phyloP scores from a whole-genome alignment of 2,329 filamentous ascomycete species.

The Venturia aucupariae region DNA sequence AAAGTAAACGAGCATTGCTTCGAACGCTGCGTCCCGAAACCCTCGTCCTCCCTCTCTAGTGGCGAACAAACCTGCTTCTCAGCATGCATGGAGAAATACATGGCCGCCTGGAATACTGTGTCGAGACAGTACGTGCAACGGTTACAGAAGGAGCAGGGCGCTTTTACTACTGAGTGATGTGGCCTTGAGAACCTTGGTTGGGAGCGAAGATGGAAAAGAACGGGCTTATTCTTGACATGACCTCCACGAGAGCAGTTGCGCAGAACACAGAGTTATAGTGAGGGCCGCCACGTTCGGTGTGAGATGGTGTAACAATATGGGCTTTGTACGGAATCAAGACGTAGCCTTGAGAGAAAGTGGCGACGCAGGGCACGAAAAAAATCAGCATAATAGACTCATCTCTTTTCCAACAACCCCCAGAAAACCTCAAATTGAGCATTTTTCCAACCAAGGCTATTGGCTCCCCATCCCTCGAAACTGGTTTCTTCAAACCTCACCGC shows the following conservation, averaged over 20 bases:
- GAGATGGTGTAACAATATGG: background rate
- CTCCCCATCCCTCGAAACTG: too few species aligned
- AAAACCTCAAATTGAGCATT: background rate
- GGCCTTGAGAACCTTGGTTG: background rate
- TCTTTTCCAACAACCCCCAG: background rate
- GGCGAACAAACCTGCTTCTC: constrained; percentile 42
- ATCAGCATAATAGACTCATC: background rate
- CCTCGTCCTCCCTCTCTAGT: constrained; percentile 40
- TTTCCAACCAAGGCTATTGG: background rate
- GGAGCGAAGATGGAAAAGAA: background rate
- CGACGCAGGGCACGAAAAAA: background rate
- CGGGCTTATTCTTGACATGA: background rate
- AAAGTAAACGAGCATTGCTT: constrained; percentile 50
- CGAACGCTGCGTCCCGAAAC: constrained; percentile 45
- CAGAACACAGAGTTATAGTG: background rate
- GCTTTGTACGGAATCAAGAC: background rate
- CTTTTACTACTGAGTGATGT: background rate
- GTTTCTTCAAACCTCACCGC: too few species aligned
- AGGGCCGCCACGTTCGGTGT: background rate
- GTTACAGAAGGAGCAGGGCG: constrained; percentile 33
- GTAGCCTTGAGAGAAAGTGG: background rate
- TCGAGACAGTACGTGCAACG: constrained; percentile 39
- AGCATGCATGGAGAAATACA: constrained; percentile 48
- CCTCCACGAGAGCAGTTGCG: background rate
- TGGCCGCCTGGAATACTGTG: constrained; percentile 44